Evolutionary conservation across 2,329 filamentous ascomycete species (phyloP), one percentile per base, ranked within the genome.

Genomic region (Rhexocercosporidium sp.): DNA sequence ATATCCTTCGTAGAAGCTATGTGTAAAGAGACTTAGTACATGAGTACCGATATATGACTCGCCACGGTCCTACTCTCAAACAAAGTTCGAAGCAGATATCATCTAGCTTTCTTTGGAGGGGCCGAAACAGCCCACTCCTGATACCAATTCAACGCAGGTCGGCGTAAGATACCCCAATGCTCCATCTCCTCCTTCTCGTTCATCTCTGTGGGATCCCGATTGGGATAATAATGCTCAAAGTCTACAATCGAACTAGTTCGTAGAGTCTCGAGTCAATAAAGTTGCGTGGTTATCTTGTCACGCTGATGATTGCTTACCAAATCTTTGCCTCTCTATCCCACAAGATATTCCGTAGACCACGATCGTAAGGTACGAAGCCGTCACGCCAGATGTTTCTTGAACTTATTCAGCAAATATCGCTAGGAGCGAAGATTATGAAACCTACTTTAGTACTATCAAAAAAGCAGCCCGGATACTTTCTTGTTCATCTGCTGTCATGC

Each of bases 171-270:
- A 34, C 60, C 60, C 60, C 60, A 62, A n/a, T 7, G 47, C n/a
- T 53, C 44, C 60, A 62, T 62, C 47, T 62, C 60, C 9, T 62
- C 60, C 18, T 51, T 54, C 60, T 62, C 60, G 18, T 62, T 31
- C 47, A 62, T 62, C 3, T 44, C 16, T n/a, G 14, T 27, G 1
- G 46, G 29, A 6, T 62, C 47, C 18, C 11, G 18, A 41, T 3
- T 22, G 9, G 16, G 16, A 20, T 62, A 8, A 20, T 62, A 62
- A 39, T 62, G 47, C 47, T 62, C 60, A n/a, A 62, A 62, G 20
- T 62, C 60, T 44, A 62, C 34, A 20, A 62, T 62, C n/a, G 60
- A 62, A 18, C 60, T 62, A 53, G 4, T 44, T n/a, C 44, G n/a
- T 16, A 12, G 3, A 37, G 44, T 2, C 6, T 22, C 22, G 27